phyloP scores from a whole-genome alignment of 805 yeast species.

The Citeromyces matritensis region DNA sequence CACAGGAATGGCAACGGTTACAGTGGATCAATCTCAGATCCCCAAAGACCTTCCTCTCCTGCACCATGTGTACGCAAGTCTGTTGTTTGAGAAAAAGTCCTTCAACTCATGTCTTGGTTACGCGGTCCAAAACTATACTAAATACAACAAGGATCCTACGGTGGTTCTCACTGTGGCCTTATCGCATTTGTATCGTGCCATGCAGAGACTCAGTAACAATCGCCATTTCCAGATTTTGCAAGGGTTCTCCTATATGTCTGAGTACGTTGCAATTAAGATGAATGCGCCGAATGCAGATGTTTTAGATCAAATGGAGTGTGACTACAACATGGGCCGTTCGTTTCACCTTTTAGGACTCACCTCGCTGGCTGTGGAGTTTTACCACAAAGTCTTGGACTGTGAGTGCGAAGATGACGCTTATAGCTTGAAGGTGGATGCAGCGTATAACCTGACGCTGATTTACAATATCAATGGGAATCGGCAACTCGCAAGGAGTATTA shows the following conservation, averaged over 20 bases:
- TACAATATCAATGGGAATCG: conserved; percentile 67
- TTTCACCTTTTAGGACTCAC: conserved; percentile 75
- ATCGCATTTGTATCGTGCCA: conserved; percentile 76
- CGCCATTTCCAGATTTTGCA: conserved; percentile 82
- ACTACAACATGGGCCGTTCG: conserved; percentile 71
- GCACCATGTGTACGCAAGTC: conserved; percentile 57
- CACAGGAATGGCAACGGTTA: conserved; percentile 67
- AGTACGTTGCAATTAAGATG: conserved; percentile 44
- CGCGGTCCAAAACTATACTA: conserved; percentile 51
- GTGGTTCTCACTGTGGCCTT: conserved; percentile 62
- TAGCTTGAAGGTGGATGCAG: conserved; percentile 64
- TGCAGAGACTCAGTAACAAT: conserved; percentile 78
- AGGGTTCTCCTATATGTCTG: conserved; percentile 65
- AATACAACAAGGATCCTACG: conserved; percentile 64
- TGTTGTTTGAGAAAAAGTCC: conserved; percentile 69
- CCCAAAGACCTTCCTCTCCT: conserved; percentile 47
- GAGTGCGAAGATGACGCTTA: conserved; percentile 25
- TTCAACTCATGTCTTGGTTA: conserved; percentile 75
- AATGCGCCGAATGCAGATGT: conserved; percentile 16
- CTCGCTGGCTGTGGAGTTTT: conserved; percentile 58
- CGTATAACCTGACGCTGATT: conserved; percentile 68
- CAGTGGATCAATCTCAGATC: conserved; percentile 30
- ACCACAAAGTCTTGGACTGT: conserved; percentile 45
- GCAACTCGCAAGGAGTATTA: conserved; percentile 42
- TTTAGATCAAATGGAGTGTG: conserved; percentile 58